These are phyloP conservation scores for Wallacemonas collosoma DNA, from an alignment of 208 protist genomes.

Conservation along the genomic window DNA sequence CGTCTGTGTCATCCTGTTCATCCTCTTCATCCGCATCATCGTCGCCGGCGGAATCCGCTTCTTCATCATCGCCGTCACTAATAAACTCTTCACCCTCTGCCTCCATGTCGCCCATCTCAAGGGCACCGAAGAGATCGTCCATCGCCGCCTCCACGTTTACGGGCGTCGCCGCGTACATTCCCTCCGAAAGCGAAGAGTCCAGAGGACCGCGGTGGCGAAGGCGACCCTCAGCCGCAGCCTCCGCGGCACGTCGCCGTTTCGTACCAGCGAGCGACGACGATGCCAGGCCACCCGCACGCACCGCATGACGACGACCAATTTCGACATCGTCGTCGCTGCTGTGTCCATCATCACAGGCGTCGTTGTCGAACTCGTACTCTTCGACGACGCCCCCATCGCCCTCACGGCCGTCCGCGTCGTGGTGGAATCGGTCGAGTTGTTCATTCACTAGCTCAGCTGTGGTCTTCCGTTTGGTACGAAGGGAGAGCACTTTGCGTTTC, in stretches of 20 bases:
- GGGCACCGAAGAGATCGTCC: conserved; percentile 75
- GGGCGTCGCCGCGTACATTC: conserved; percentile 65
- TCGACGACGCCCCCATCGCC: conserved; percentile 30
- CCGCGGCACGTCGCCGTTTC: background rate
- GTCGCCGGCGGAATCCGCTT: conserved; percentile 20
- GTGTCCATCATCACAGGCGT: background rate
- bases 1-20: conserved; percentile 10
- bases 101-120: conserved; percentile 82
- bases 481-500: conserved; percentile 30
- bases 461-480: conserved; percentile 57
- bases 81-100: conserved; percentile 44
- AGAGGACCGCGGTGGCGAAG: conserved; percentile 79
- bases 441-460: conserved; percentile 74
- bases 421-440: conserved; percentile 32
- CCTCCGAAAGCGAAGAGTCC: conserved; percentile 56
- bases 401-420: conserved; percentile 16
- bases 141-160: conserved; percentile 62
- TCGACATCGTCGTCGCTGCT: conserved; percentile 12
- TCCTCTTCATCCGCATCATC: conserved; percentile 8
- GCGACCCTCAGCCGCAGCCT: conserved; percentile 18
- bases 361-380: conserved; percentile 38
- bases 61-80: conserved; percentile 3
- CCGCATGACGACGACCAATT: background rate
- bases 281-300: background rate
- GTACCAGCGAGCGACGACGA: conserved; percentile 3